These are phyloP conservation scores for Venturia carpophila DNA, from an alignment of 2,329 filamentous ascomycete genomes.

Conservation along the genomic window DNA sequence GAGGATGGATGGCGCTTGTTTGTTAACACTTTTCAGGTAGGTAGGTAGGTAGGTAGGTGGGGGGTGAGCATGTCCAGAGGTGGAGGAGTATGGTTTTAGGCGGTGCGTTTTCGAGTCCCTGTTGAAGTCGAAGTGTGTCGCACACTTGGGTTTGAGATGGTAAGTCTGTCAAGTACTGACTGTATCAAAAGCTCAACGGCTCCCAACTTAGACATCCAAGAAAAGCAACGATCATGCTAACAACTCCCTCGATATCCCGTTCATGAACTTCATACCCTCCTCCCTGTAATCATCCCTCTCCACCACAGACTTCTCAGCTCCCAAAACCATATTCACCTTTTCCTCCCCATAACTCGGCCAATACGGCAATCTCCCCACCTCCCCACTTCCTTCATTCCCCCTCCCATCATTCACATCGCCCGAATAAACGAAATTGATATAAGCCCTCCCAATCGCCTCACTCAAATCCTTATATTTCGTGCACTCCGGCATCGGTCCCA, in stretches of 20 bases:
- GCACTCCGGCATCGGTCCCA: background rate
- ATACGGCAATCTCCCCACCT: background rate
- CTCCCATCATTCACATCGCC: background rate
- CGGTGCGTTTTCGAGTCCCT: too few relatives aligned
- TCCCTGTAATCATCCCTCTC: constrained; percentile 6
- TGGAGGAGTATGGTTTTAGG: too few relatives aligned
- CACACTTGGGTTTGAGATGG: too few relatives aligned
- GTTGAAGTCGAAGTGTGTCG: too few relatives aligned
- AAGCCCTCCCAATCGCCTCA: constrained; percentile 9
- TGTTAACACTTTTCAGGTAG: too few relatives aligned
- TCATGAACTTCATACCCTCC: constrained; percentile 6
- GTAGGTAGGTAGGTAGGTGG: too few relatives aligned
- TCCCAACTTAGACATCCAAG: too few relatives aligned
- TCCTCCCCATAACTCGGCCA: constrained; percentile 1
- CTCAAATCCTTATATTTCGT: background rate
- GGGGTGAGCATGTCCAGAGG: too few relatives aligned
- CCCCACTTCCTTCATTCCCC: background rate
- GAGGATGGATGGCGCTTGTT: too few relatives aligned
- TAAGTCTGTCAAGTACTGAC: too few relatives aligned
- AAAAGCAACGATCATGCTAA: too few relatives aligned
- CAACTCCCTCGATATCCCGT: constrained; percentile 2
- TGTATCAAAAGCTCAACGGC: too few relatives aligned
- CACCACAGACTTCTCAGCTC: background rate
- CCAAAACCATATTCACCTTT: constrained; percentile 14
- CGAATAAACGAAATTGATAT: constrained; percentile 7